phyloP scores from a whole-genome alignment of 2,329 filamentous ascomycete genomes.

The Hortaea werneckii region DNA sequence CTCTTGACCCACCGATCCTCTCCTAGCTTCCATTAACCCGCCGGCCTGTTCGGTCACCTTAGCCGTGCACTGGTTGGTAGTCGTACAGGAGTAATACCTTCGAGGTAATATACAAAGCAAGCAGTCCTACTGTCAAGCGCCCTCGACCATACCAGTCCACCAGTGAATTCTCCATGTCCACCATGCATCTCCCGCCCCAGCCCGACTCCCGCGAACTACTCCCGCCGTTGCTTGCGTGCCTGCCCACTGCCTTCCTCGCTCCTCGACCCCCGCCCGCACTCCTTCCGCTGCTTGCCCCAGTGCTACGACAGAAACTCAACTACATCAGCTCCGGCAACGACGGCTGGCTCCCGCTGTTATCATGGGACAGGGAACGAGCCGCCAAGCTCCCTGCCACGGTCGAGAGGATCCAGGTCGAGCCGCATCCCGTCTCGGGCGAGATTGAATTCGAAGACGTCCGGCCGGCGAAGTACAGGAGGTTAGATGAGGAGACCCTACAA shows the following conservation, averaged over 20 bases:
- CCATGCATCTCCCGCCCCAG: slow-evolving; percentile 26
- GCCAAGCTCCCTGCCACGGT: slow-evolving; percentile 52
- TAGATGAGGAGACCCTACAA: slow-evolving; percentile 68
- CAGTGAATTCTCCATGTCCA: neutral
- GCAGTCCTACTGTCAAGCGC: neutral
- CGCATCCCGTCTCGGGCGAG: slow-evolving; percentile 72
- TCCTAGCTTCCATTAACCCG: neutral
- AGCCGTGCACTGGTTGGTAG: neutral
- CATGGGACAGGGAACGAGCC: slow-evolving; percentile 52
- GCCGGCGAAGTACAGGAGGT: slow-evolving; percentile 52
- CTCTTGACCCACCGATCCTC: neutral
- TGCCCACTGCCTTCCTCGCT: slow-evolving; percentile 51
- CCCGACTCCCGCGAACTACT: slow-evolving; percentile 49
- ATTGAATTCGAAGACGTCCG: slow-evolving; percentile 56
- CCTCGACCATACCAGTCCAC: neutral
- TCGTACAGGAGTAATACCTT: too few relatives aligned
- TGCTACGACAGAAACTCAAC: slow-evolving; percentile 52
- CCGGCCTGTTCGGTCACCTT: neutral
- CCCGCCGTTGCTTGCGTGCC: slow-evolving; percentile 53
- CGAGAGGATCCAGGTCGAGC: slow-evolving; percentile 55
- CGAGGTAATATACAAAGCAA: neutral
- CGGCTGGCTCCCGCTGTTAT: slow-evolving; percentile 60
- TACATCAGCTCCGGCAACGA: slow-evolving; percentile 48
- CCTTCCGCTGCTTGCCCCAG: slow-evolving; percentile 51
- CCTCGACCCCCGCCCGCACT: slow-evolving; percentile 50